Conservation (phyloP, 1,139 yeast genomes). For the Suhomyces bribrorum region DNA sequence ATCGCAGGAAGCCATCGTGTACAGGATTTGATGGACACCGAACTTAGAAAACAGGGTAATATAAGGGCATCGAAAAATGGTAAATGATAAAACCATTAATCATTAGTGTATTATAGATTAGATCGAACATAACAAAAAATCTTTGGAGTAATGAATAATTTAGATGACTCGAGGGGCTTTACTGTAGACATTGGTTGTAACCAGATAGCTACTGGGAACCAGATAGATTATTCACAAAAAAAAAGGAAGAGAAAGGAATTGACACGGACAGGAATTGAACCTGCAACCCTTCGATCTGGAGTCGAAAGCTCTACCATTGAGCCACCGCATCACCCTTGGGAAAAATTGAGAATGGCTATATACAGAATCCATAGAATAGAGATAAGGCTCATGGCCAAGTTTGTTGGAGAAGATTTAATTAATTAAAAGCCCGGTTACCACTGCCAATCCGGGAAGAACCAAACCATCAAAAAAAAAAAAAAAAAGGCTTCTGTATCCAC, state of each 20-base stretch:
- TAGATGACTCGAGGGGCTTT: too few relatives aligned
- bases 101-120: constrained; percentile 11
- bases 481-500: too few relatives aligned
- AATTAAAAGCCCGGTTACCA: too few relatives aligned
- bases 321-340: constrained; percentile 60
- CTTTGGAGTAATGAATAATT: too few relatives aligned
- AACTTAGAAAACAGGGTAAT: constrained; percentile 73
- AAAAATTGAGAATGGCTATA: not conserved
- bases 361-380: too few relatives aligned
- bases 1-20: constrained; percentile 87
- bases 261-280: constrained; percentile 28
- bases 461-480: too few relatives aligned
- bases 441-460: too few relatives aligned
- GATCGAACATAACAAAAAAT: not conserved
- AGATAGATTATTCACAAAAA: not conserved
- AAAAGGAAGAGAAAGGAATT: constrained; percentile 12
- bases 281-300: constrained; percentile 68
- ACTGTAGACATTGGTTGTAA: not conserved
- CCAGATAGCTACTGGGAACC: too few relatives aligned
- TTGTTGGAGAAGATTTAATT: too few relatives aligned
- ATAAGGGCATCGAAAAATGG: constrained; percentile 35
- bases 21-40: constrained; percentile 82
- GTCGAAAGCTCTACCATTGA: constrained; percentile 92
- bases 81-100: constrained; percentile 9
- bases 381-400: too few relatives aligned